phyloP scores from a whole-genome alignment of 2,329 filamentous ascomycete species.

The Polytolypa hystricis region DNA sequence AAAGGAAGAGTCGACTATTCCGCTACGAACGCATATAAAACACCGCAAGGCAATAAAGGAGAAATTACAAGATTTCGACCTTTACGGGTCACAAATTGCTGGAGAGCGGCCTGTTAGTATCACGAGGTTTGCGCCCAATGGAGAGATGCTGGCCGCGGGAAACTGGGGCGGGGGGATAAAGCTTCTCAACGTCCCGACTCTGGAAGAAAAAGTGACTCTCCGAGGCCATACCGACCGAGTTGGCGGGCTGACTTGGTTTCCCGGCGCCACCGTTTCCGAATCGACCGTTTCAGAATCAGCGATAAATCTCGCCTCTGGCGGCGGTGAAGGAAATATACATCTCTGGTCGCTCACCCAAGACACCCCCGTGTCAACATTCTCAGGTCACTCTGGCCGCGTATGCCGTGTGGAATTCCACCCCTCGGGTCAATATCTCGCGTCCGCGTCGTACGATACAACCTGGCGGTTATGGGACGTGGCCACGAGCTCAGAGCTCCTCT shows the following conservation, averaged over 20 bases:
- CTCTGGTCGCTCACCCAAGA: slow-evolving; percentile 84
- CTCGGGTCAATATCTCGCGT: slow-evolving; percentile 78
- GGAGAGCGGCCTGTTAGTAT: slow-evolving; percentile 87
- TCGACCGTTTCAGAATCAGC: slow-evolving; percentile 59
- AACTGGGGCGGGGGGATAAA: slow-evolving; percentile 90
- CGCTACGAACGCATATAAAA: slow-evolving; percentile 80
- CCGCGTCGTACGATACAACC: slow-evolving; percentile 89
- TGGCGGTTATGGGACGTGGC: slow-evolving; percentile 95
- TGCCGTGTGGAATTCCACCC: slow-evolving; percentile 92
- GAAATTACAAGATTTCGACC: slow-evolving; percentile 66
- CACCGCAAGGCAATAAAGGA: slow-evolving; percentile 85
- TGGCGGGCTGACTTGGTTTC: slow-evolving; percentile 83
- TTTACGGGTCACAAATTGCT: slow-evolving; percentile 87
- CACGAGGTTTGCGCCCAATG: slow-evolving; percentile 78
- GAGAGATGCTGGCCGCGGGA: slow-evolving; percentile 72
- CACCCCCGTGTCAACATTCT: slow-evolving; percentile 69
- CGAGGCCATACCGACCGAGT: slow-evolving; percentile 82
- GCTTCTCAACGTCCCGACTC: slow-evolving; percentile 68
- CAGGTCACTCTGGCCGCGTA: slow-evolving; percentile 76
- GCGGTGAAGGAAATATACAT: slow-evolving; percentile 75
- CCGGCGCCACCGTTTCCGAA: slow-evolving; percentile 62
- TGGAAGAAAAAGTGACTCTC: slow-evolving; percentile 64
- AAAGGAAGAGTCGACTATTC: slow-evolving; percentile 69
- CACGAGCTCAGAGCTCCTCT: slow-evolving; percentile 67
- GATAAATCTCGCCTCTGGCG: slow-evolving; percentile 82